These are phyloP conservation scores for Areca catechu DNA, from an alignment of 176 grass and related monocot genomes.

Conservation along the genomic window DNA sequence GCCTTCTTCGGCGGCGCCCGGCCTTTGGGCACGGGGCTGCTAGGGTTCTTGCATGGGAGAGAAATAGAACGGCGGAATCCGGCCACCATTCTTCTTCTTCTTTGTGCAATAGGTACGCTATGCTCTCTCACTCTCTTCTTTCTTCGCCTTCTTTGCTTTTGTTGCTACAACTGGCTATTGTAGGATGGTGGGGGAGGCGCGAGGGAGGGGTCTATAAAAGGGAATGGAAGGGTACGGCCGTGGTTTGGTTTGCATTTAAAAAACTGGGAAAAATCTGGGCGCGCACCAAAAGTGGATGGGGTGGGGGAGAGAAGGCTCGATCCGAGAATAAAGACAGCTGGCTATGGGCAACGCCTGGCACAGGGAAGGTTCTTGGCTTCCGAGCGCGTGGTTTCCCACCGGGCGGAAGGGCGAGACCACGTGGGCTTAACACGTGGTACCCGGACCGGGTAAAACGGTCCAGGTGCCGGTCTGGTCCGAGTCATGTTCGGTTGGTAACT, in stretches of 20 bases:
- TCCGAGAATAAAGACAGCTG: slow-evolving; percentile 28
- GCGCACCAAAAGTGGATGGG: slow-evolving; percentile 5
- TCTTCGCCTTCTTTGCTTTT: background rate
- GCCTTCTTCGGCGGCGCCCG: background rate
- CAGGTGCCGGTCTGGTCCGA: no score
- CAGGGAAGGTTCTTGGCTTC: no score
- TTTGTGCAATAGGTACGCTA: background rate
- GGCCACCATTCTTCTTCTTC: slow-evolving; percentile 33
- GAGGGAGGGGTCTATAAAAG: slow-evolving; percentile 20
- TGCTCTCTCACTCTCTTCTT: background rate
- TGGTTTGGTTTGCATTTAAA: background rate
- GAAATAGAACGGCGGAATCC: slow-evolving; percentile 64
- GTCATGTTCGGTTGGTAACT: no score
- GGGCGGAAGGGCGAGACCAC: no score
- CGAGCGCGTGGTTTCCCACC: no score
- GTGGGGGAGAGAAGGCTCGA: slow-evolving; percentile 24
- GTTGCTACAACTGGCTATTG: background rate
- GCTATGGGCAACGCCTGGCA: background rate
- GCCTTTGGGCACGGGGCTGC: background rate
- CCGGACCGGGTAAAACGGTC: no score
- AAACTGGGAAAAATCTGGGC: slow-evolving; percentile 14
- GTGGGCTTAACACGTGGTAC: no score
- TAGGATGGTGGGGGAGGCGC: background rate
- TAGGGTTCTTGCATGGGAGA: slow-evolving; percentile 12
- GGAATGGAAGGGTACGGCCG: background rate